Evolutionary conservation across 345 rosid species (phyloP), one percentile per base, ranked within the genome.

Genomic region (Euphorbia peplus): DNA sequence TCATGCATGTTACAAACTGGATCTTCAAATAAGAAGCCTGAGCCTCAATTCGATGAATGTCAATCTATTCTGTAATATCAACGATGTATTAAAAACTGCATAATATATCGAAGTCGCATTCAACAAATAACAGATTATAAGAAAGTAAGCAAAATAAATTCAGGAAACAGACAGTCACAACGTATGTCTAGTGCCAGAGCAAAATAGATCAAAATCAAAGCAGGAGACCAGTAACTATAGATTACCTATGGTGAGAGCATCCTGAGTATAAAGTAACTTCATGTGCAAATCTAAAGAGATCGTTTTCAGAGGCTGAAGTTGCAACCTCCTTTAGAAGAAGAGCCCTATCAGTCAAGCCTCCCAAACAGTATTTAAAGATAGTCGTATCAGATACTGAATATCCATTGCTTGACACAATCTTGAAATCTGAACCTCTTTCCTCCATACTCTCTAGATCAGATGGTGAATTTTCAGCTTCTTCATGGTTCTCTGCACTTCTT

Each of bases 161-260:
- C 41, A 47, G 60, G 53, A 1, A 48, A 58, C 24, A 18, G 44
- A 56, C 53, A 2, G 39, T 14, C 21, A 26, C 59, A 54, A 56
- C 65, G 18, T 22, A 54, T 18, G 42, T 42, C 25, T 4, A 12
- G 63, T 19, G 28, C 19, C 56, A 65, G 8, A 52, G 35, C 35
- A 32, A 14, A 24, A 15, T n/a, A 24, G 47, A 8, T 42, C 24
- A 15, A 4, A 42, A 30, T 8, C 7, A 42, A 24, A 51, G 24
- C 28, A 48, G 18, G 30, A 46, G 30, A 19, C 41, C 25, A 63
- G 26, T 8, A 44, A 21, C 3, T 46, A 42, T 26, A 64, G 21
- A 22, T 62, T 81, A 95, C 99, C 97, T 46, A 75, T 92, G 97
- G 71, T 95, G 98, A 72, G 91, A 85, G 73, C 98, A 95, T 35